Evolutionary conservation across 2,329 filamentous ascomycete genomes (phyloP).

Genomic region (Cercospora zeina): DNA sequence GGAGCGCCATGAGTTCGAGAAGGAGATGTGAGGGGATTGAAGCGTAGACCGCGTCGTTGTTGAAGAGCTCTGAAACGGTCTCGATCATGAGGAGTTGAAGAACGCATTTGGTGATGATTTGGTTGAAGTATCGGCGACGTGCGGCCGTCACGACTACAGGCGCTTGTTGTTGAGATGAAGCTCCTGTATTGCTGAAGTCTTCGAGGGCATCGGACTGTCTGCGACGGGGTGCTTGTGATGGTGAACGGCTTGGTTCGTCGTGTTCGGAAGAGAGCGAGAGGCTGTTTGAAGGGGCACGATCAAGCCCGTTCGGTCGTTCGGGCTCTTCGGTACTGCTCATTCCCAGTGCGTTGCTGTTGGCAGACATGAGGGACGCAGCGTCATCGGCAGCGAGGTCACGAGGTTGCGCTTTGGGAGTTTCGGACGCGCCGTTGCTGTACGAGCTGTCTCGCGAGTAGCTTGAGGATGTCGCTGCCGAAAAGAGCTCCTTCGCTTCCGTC

Average conservation of each 20-base stretch:
- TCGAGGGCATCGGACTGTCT: slow-evolving; percentile 60
- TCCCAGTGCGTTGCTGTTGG: slow-evolving; percentile 43
- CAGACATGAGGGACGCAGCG: slow-evolving; percentile 26
- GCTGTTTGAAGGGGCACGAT: slow-evolving; percentile 20
- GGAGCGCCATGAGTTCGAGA: slow-evolving; percentile 83
- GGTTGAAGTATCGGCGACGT: slow-evolving; percentile 93
- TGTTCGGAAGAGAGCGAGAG: slow-evolving; percentile 27
- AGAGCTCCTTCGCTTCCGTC: slow-evolving; percentile 92
- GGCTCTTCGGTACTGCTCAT: slow-evolving; percentile 44
- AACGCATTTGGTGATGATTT: slow-evolving; percentile 98
- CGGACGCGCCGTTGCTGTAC: slow-evolving; percentile 29
- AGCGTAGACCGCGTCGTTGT: slow-evolving; percentile 90
- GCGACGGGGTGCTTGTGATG: slow-evolving; percentile 20
- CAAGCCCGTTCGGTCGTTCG: slow-evolving; percentile 22
- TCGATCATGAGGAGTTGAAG: slow-evolving; percentile 98
- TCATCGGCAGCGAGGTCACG: slow-evolving; percentile 24
- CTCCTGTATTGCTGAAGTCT: slow-evolving; percentile 73
- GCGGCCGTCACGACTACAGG: slow-evolving; percentile 90
- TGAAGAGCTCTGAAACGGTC: slow-evolving; percentile 97
- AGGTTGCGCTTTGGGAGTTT: slow-evolving; percentile 23
- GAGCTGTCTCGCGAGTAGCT: slow-evolving; percentile 33
- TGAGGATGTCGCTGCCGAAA: slow-evolving; percentile 69
- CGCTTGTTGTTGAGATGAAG: slow-evolving; percentile 62
- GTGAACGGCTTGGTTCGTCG: slow-evolving; percentile 20
- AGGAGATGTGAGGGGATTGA: slow-evolving; percentile 90